A percentile compares a stretch with the other conserved stretches of the same genome.
Evolutionary conservation across 352 stramenopile species (phyloP).

Genomic region (Phytophthora podocarpi): DNA sequence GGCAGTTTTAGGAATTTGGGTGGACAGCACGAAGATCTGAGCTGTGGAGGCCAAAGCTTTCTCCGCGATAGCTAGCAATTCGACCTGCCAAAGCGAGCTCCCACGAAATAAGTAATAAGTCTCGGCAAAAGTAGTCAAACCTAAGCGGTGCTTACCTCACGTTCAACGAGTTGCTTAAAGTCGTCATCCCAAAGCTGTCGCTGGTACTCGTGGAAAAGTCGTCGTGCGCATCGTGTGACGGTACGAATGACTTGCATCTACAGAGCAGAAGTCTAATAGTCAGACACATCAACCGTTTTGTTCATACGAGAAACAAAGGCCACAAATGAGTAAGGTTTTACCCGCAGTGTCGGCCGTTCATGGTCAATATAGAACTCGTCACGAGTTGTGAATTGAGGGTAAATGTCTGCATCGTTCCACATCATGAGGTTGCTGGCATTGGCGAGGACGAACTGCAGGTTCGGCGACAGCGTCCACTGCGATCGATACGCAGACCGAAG

Average conservation of each 20-base stretch:
- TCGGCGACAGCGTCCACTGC: conserved; percentile 60
- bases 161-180: conserved; percentile 46
- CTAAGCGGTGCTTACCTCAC: conserved; percentile 30
- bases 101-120: not conserved
- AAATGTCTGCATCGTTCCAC: conserved; percentile 79
- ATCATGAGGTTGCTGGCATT: conserved; percentile 84
- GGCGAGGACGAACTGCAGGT: conserved; percentile 60
- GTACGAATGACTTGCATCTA: conserved; percentile 82
- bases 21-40: conserved; percentile 47
- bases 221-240: conserved; percentile 60
- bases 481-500: conserved; percentile 70
- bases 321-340: no score
- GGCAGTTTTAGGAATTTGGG: conserved; percentile 44
- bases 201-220: conserved; percentile 82
- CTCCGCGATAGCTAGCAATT: conserved; percentile 46
- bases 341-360: conserved; percentile 59
- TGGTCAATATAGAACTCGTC: conserved; percentile 63
- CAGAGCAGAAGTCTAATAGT: no score
- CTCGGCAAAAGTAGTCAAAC: not conserved
- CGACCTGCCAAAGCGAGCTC: conserved; percentile 23
- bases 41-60: conserved; percentile 51
- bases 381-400: conserved; percentile 63
- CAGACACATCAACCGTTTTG: no score
- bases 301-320: no score
- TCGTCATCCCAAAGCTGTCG: conserved; percentile 76